Percentiles rank a stretch among this genome's conserved stretches.
Evolutionary conservation across 2,329 filamentous ascomycete species (phyloP).

Genomic region (Trichocomaceae sp.): DNA sequence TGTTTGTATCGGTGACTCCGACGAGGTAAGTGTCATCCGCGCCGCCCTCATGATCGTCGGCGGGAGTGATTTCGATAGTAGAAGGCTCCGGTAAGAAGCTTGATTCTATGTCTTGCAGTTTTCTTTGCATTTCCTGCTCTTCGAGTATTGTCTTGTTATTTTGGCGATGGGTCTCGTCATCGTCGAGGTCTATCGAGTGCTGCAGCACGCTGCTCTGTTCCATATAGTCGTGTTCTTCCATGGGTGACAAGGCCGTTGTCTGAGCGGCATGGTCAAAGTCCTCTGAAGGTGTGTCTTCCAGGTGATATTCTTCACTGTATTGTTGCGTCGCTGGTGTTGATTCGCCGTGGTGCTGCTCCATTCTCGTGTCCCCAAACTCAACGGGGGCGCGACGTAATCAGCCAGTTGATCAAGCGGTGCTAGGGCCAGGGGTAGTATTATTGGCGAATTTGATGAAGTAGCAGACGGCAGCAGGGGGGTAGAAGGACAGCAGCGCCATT

Average conservation of each 20-base stretch:
- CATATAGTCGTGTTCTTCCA: background rate
- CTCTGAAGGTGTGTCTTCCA: background rate
- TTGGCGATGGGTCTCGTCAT: constrained; percentile 24
- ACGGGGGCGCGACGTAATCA: background rate
- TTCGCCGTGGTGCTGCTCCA: constrained; percentile 1
- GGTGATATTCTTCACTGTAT: background rate
- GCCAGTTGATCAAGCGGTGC: background rate
- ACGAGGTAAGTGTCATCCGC: constrained; percentile 41
- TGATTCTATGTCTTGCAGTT: constrained; percentile 57
- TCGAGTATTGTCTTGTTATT: constrained; percentile 43
- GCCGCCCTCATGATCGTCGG: constrained; percentile 22
- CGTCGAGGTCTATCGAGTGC: constrained; percentile 2
- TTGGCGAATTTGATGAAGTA: background rate
- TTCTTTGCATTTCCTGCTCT: constrained; percentile 54
- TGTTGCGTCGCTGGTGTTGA: background rate
- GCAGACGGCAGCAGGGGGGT: background rate
- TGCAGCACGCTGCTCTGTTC: constrained; percentile 1
- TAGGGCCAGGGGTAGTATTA: background rate
- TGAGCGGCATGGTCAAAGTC: background rate
- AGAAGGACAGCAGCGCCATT: background rate
- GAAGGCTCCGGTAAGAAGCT: constrained; percentile 55
- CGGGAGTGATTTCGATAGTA: constrained; percentile 31
- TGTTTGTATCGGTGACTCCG: constrained; percentile 23
- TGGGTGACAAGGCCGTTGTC: background rate
- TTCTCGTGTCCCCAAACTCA: background rate